phyloP scores from a whole-genome alignment of 129 eudicot genomes.

The Apium graveolens region DNA sequence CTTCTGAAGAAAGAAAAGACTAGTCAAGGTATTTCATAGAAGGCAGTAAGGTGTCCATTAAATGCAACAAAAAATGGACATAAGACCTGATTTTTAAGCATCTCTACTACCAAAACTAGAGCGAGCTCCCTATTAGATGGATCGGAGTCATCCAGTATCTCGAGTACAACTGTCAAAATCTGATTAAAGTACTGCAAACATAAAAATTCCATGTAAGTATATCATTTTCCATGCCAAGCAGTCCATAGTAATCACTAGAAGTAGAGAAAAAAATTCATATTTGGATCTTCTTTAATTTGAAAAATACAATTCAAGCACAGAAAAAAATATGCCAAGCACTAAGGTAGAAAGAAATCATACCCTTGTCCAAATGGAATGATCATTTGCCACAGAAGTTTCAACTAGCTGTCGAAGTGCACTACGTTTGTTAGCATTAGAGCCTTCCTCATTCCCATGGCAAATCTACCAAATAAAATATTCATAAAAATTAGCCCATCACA shows the following conservation, averaged over 20 bases:
- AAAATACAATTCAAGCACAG: background rate
- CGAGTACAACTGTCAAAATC: constrained; percentile 77
- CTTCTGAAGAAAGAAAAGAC: constrained; percentile 39
- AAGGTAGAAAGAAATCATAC: constrained; percentile 26
- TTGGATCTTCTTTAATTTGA: background rate
- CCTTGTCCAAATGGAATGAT: constrained; percentile 75
- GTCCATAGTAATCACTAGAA: background rate
- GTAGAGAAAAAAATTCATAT: background rate
- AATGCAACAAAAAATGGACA: background rate
- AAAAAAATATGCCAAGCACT: background rate
- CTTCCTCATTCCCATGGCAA: constrained; percentile 57
- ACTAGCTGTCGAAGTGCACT: constrained; percentile 75
- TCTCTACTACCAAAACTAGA: constrained; percentile 63
- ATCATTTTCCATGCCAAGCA: background rate
- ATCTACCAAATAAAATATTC: constrained; percentile 39
- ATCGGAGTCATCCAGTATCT: constrained; percentile 81
- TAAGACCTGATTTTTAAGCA: constrained; percentile 87
- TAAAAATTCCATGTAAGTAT: constrained; percentile 15
- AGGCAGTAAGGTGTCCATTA: background rate
- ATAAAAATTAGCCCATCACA: constrained; percentile 3
- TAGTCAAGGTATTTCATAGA: background rate
- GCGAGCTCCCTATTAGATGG: constrained; percentile 66
- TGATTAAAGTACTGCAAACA: constrained; percentile 89
- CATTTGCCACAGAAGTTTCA: constrained; percentile 66
- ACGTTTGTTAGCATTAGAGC: constrained; percentile 43